Evolutionary conservation across 495 filamentous ascomycete genomes (phyloP), one percentile per base, ranked within the genome.

Genomic region (Penicillium salamii): DNA sequence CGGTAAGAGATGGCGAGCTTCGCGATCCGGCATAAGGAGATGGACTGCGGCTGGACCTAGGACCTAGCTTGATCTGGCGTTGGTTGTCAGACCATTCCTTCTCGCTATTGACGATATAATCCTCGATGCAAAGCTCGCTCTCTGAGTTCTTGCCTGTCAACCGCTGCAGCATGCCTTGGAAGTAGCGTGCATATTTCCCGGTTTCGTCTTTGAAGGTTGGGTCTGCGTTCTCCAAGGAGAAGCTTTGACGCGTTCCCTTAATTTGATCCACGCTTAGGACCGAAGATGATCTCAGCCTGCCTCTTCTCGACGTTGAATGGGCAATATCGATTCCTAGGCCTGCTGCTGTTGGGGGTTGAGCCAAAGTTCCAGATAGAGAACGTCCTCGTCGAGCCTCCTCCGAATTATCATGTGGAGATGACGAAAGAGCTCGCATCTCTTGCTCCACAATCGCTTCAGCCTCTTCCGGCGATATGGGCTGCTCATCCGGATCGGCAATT

Each of bases 161-260:
- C 13, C 57, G 57, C n/a, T 82, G 73, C 12, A 88, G 71, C 58
- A 72, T 77, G 54, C 75, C 70, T 42, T 82, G 78, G 52, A 86
- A 88, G 17, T 63, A 69, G 42, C 67, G 66, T 39, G 80, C 80
- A 62, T 80, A 87, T 52, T 80, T 72, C 12, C 84, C 84, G 29
- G 73, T 80, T 7, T 76, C 72, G 54, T 88, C 84, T n/a, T 81
- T 86, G 68, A 88, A 88, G 72, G 80, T 84, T 13, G 83, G 34
- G 15, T 37, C 34, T 37, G 34, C 34, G 18, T 15, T 20, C 15
- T 37, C 34, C 34, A 37, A 19, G 14, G 34, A 15, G 34, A 37
- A 37, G 18, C 34, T 37, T 18, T 37, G 1, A 18, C 34, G 34
- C 6, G 34, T 37, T 15, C 34, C 34, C 7, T 37, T 37, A 15